These are phyloP conservation scores for Arthonia radiata DNA, from an alignment of 495 filamentous ascomycete genomes.

Conservation along the genomic window DNA sequence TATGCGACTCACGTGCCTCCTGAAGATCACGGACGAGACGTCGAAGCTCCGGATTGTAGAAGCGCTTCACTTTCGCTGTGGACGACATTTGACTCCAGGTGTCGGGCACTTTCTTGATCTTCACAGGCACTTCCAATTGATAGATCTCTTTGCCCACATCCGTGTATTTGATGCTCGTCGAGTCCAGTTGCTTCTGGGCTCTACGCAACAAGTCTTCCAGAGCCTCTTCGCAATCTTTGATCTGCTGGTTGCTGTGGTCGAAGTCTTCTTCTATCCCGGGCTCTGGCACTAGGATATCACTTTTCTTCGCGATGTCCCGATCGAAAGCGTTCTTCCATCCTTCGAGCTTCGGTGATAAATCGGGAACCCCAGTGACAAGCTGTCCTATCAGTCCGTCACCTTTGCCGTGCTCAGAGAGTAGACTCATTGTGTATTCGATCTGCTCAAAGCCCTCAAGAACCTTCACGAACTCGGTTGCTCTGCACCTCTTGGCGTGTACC, in stretches of 20 bases:
- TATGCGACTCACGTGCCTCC: slow-evolving; percentile 85
- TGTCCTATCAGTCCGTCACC: slow-evolving; percentile 67
- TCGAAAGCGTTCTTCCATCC: slow-evolving; percentile 92
- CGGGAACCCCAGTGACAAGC: slow-evolving; percentile 62
- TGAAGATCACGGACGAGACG: slow-evolving; percentile 61
- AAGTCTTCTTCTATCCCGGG: slow-evolving; percentile 84
- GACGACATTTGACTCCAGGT: slow-evolving; percentile 92
- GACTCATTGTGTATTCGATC: slow-evolving; percentile 70
- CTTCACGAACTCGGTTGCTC: slow-evolving; percentile 71
- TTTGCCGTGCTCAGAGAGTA: slow-evolving; percentile 33
- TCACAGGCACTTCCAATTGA: slow-evolving; percentile 74
- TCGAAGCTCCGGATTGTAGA: slow-evolving; percentile 72
- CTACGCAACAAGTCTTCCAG: slow-evolving; percentile 48
- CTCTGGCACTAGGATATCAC: slow-evolving; percentile 58
- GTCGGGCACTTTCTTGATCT: slow-evolving; percentile 59
- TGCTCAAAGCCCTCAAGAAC: slow-evolving; percentile 95
- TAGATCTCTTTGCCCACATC: slow-evolving; percentile 95
- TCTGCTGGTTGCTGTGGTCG: slow-evolving; percentile 56
- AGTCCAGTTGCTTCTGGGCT: slow-evolving; percentile 39
- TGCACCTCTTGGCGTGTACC: slow-evolving; percentile 75
- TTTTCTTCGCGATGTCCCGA: slow-evolving; percentile 49
- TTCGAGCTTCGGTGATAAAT: slow-evolving; percentile 42
- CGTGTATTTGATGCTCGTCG: slow-evolving; percentile 48
- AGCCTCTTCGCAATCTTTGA: slow-evolving; percentile 44
- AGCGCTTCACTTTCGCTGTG: slow-evolving; percentile 73